Conservation (phyloP, 495 filamentous ascomycete genomes). For the Aspergillus heteromorphus region DNA sequence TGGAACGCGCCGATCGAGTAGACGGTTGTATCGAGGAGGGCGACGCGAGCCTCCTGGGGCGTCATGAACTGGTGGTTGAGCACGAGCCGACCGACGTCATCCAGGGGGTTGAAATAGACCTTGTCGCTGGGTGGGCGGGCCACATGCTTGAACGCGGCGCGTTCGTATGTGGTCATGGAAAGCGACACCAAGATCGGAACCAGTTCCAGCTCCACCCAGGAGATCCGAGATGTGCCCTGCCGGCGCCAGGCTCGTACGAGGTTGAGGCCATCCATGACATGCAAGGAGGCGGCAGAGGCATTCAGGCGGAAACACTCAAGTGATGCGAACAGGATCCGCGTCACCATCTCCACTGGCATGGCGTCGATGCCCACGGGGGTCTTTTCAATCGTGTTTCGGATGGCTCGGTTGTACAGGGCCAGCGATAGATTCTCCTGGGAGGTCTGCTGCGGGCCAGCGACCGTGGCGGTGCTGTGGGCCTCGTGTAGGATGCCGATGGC, state of each 20-base stretch:
- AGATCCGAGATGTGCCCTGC: conserved; percentile 7
- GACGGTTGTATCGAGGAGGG: conserved; percentile 16
- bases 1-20: conserved; percentile 2
- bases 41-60: conserved; percentile 10
- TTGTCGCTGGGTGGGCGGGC: neutral
- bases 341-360: conserved; percentile 8
- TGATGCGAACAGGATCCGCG: conserved; percentile 16
- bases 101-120: conserved; percentile 9
- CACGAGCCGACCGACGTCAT: conserved; percentile 1
- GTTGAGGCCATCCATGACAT: conserved; percentile 16
- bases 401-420: conserved; percentile 13
- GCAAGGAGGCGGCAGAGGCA: conserved; percentile 5
- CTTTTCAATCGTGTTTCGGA: conserved; percentile 14
- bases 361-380: neutral
- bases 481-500: conserved; percentile 60
- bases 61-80: conserved; percentile 11
- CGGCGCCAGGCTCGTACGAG: conserved; percentile 14
- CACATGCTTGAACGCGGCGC: neutral
- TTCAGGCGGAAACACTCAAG: conserved; percentile 21
- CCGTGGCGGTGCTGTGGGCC: neutral
- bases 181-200: conserved; percentile 14
- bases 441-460: neutral
- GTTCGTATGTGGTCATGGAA: conserved; percentile 12
- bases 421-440: neutral
- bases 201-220: conserved; percentile 19